Evolutionary conservation across 345 rosid genomes (phyloP), one percentile per base, ranked within the genome.

Genomic region (Dovyalis caffra): DNA sequence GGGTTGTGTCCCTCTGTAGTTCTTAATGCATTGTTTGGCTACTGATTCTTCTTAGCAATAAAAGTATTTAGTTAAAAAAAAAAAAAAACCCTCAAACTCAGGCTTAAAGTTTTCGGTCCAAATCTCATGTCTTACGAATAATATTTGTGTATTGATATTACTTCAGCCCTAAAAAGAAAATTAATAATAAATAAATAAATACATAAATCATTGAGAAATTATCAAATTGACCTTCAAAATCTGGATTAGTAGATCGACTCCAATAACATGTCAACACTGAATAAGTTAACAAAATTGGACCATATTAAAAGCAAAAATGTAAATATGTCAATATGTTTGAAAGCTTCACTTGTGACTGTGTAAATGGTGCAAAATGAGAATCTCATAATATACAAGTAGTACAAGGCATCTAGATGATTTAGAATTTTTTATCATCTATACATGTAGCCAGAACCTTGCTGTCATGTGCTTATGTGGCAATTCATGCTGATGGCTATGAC

Each of bases 401-500:
- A 15, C 26, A 14, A 15, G 20, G 9, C 10, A 18, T 6, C 16
- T 26, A 43, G 51, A 26, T 33, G 29, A 7, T 40, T 14, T 12
- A 11, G 32, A 56, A 47, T 47, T 47, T 21, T 47, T 47, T 47
- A 47, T 47, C 21, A 47, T n/a, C n/a, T n/a, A n/a, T 47, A 21
- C 53, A 47, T 47, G n/a, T 16, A 16, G 53, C 53, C 53, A 47
- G 53, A 18, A 38, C 7, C 40, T 53, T 33, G 11, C 29, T 38
- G 58, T 68, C 62, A 67, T 71, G 45, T 1, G 45, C 68, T 26
- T 66, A 80, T 56, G 29, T 68, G 75, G 76, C 71, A 51, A 51
- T 76, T 47, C 23, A 21, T 10, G 20, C 28, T 64, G 45, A 56
- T 73, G 64, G 51, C 65, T 18, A 26, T 34, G 37, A 35, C 69